phyloP scores from a whole-genome alignment of 371 early-diverging fungal species.

The Actinomortierella ambigua region DNA sequence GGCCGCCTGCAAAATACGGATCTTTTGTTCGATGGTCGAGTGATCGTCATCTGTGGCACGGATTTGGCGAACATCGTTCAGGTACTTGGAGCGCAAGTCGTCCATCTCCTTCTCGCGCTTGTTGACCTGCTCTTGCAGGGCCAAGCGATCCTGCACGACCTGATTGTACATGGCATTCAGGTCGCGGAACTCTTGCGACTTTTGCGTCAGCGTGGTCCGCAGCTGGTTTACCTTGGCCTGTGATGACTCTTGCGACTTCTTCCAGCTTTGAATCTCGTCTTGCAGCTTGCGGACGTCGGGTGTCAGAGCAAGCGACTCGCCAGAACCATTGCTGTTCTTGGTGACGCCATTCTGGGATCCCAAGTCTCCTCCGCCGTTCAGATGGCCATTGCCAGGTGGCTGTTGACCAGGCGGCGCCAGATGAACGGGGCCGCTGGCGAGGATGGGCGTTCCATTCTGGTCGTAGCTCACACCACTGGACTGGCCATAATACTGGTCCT shows the following conservation, averaged over 20 bases:
- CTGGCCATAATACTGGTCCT: constrained; percentile 9
- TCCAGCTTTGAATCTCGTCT: constrained; percentile 40
- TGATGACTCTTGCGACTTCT: constrained; percentile 34
- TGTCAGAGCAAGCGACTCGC: constrained; percentile 12
- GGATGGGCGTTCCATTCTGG: background rate
- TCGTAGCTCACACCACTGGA: constrained; percentile 8
- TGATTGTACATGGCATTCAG: constrained; percentile 22
- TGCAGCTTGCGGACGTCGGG: constrained; percentile 36
- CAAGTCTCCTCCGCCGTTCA: constrained; percentile 15
- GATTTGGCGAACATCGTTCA: constrained; percentile 45
- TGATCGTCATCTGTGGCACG: constrained; percentile 46
- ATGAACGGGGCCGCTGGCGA: background rate
- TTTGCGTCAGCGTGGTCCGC: constrained; percentile 28
- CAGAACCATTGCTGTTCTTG: constrained; percentile 11
- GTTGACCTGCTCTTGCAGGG: constrained; percentile 37
- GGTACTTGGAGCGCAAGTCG: constrained; percentile 37
- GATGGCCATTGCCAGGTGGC: background rate
- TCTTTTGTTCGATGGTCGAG: constrained; percentile 39
- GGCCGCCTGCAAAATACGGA: constrained; percentile 39
- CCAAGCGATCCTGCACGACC: constrained; percentile 38
- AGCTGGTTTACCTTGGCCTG: constrained; percentile 38
- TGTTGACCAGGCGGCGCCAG: constrained; percentile 1
- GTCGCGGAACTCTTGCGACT: constrained; percentile 39
- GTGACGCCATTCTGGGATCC: constrained; percentile 15
- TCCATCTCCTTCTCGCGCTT: constrained; percentile 48